Evolutionary conservation across 1,139 yeast genomes (phyloP).

Genomic region (Zhuliangozyma parablackwelliae): DNA sequence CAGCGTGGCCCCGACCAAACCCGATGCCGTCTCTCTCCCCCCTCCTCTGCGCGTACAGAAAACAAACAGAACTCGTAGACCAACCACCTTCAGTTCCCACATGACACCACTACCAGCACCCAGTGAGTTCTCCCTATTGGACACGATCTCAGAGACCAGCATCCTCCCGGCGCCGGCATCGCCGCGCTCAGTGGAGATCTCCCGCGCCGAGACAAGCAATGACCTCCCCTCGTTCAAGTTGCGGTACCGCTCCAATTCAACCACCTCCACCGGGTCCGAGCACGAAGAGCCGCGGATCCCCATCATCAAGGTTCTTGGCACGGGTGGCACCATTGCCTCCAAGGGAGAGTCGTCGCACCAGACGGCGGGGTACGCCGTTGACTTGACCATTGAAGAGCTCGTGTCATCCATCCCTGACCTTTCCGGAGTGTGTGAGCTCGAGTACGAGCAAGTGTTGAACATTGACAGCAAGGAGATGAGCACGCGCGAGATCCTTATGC

Average conservation of each 20-base stretch:
- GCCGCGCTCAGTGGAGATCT: too few species aligned
- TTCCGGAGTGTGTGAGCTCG: conserved; percentile 51
- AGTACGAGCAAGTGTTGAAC: conserved; percentile 63
- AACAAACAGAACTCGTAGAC: too few species aligned
- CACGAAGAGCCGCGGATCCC: conserved; percentile 20
- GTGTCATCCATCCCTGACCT: conserved; percentile 58
- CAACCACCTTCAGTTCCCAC: too few species aligned
- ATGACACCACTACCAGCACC: too few species aligned
- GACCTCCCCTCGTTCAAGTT: conserved; percentile 11
- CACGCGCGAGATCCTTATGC: conserved; percentile 29
- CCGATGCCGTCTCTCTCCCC: too few species aligned
- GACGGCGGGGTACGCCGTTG: conserved; percentile 68
- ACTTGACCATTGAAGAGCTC: conserved; percentile 60
- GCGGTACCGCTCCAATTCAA: conserved; percentile 14
- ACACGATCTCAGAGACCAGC: too few species aligned
- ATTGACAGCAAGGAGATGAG: conserved; percentile 63
- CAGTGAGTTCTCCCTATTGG: too few species aligned
- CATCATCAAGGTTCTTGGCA: conserved; percentile 56
- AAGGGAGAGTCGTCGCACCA: conserved; percentile 53
- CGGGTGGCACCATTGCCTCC: conserved; percentile 74
- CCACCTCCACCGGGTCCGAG: conserved; percentile 5
- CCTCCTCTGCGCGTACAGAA: too few species aligned
- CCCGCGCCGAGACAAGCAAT: neutral
- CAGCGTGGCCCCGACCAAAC: too few species aligned
- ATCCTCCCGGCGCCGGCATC: too few species aligned